Evolutionary conservation across 73 alveolate genomes (phyloP).

Genomic region (Blepharisma japonicum): DNA sequence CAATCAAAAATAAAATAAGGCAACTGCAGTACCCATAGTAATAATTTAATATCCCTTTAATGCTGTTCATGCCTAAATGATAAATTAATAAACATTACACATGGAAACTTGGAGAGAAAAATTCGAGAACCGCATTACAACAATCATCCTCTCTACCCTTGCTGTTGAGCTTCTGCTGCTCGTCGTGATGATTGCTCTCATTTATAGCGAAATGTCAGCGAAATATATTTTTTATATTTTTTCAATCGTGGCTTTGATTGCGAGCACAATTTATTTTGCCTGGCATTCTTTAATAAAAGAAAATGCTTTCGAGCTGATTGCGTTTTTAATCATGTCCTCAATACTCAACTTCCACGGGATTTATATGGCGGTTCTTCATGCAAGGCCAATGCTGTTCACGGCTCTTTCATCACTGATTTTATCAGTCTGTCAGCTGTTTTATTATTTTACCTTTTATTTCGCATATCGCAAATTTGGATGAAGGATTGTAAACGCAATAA

Average conservation of each 20-base stretch:
- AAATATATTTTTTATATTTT: neutral
- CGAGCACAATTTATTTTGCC: conserved; percentile 11
- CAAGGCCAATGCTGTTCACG: neutral
- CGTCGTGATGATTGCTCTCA: neutral
- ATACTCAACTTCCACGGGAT: neutral
- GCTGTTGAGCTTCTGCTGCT: neutral
- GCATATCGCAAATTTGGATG: neutral
- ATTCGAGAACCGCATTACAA: neutral
- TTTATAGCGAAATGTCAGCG: neutral
- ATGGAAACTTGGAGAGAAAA: neutral
- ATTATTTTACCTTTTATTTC: neutral
- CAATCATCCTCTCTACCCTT: neutral
- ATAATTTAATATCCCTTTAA: too few relatives aligned
- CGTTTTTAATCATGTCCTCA: conserved; percentile 15
- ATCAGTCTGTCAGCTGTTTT: neutral
- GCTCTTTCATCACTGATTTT: neutral
- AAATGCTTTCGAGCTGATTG: conserved; percentile 11
- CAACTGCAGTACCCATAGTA: too few relatives aligned
- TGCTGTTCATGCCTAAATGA: too few relatives aligned
- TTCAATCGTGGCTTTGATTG: neutral
- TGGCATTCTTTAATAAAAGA: conserved; percentile 26
- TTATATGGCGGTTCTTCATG: neutral
- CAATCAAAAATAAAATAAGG: neutral
- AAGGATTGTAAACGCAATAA: neutral
- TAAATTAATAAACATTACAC: too few relatives aligned